Conservation (phyloP, 345 rosid genomes). For the Eucalyptus cladocalyx region DNA sequence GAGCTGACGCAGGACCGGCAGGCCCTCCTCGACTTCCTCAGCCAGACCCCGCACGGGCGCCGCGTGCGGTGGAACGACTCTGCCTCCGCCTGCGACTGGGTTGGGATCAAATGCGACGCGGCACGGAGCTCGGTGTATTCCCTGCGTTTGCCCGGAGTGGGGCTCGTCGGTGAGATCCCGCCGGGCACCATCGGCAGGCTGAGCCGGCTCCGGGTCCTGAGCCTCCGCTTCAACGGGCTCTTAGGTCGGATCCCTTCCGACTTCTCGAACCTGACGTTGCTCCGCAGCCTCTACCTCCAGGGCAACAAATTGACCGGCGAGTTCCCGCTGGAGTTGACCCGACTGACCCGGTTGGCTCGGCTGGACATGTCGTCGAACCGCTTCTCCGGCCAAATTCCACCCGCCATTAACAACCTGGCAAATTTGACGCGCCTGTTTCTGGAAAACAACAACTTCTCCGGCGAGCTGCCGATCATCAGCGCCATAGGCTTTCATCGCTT, state of each 20-base stretch:
- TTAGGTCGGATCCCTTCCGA: constrained; percentile 77
- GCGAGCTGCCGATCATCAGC: constrained; percentile 25
- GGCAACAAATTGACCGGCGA: constrained; percentile 46
- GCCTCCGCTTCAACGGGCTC: constrained; percentile 82
- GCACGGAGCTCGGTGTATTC: constrained; percentile 27
- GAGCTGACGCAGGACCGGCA: constrained; percentile 67
- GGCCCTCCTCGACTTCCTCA: constrained; percentile 67
- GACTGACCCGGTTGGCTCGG: constrained; percentile 40
- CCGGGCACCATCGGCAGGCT: constrained; percentile 53
- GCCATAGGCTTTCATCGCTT: background rate
- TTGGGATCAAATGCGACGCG: constrained; percentile 61
- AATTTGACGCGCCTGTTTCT: constrained; percentile 48
- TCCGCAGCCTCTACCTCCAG: constrained; percentile 79
- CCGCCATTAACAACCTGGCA: constrained; percentile 53
- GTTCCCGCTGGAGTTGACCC: constrained; percentile 47
- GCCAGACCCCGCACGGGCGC: constrained; percentile 36
- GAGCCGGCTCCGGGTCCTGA: constrained; percentile 62
- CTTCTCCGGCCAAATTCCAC: constrained; percentile 63
- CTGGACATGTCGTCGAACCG: constrained; percentile 76
- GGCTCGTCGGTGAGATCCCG: constrained; percentile 70
- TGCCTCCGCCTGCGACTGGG: constrained; percentile 73
- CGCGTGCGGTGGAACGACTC: constrained; percentile 74
- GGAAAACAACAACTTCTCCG: constrained; percentile 54
- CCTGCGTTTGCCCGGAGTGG: constrained; percentile 80
- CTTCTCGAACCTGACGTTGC: constrained; percentile 61